Evolutionary conservation across 2,329 filamentous ascomycete genomes (phyloP).

Genomic region (Ophiostoma piceae): DNA sequence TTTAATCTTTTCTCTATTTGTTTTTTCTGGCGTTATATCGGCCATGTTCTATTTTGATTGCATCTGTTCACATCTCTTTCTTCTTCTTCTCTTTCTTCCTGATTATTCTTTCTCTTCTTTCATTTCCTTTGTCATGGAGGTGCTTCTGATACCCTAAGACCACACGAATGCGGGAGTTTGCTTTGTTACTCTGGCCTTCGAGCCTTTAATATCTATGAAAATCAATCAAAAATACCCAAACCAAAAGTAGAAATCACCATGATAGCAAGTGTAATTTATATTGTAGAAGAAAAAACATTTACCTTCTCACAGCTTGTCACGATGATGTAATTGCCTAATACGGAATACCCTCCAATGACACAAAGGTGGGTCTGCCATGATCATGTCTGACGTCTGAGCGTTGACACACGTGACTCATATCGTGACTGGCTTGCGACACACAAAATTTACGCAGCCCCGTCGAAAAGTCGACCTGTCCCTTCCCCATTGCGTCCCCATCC

Average conservation of each 20-base stretch:
- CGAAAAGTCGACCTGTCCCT: not conserved
- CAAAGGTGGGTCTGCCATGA: not conserved
- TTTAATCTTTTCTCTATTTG: not conserved
- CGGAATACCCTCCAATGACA: not conserved
- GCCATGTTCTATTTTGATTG: not conserved
- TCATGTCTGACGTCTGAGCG: no score
- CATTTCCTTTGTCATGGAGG: conserved; percentile 16
- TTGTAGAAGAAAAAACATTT: not conserved
- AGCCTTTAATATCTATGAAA: not conserved
- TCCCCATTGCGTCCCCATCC: not conserved
- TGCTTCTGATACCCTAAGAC: conserved; percentile 17
- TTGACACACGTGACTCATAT: not conserved
- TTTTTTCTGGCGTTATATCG: not conserved
- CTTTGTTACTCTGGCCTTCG: not conserved
- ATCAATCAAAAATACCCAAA: not conserved
- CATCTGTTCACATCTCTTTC: not conserved
- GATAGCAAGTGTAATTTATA: not conserved
- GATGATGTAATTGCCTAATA: not conserved
- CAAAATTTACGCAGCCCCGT: conserved; percentile 3
- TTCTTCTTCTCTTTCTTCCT: not conserved
- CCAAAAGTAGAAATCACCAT: not conserved
- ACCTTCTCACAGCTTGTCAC: not conserved
- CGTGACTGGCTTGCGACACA: not conserved
- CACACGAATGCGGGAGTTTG: conserved; percentile 12
- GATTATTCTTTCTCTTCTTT: not conserved